Conservation (phyloP, 495 filamentous ascomycete genomes). For the Tuber indicum region DNA sequence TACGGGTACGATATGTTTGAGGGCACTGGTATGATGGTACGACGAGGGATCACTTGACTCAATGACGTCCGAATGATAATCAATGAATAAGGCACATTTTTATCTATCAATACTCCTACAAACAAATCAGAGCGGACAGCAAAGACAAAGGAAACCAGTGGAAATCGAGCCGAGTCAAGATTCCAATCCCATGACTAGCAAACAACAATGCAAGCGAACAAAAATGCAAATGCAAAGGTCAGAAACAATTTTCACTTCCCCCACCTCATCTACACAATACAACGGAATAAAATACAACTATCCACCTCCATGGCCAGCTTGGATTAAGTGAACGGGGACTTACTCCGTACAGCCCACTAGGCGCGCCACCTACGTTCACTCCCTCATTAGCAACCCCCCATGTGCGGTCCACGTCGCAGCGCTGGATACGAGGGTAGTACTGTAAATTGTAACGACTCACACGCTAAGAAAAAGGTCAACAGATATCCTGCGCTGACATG, state of each 20-base stretch:
- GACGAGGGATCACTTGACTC: not conserved
- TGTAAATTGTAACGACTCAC: too few species aligned
- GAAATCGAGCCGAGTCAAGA: not conserved
- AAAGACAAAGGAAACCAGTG: not conserved
- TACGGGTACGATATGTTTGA: too few species aligned
- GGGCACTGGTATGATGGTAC: too few species aligned
- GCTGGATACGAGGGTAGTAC: too few species aligned
- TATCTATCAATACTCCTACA: not conserved
- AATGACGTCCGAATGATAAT: not conserved
- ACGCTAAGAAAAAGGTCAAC: too few species aligned
- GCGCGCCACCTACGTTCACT: slow-evolving; percentile 19
- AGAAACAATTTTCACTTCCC: not conserved
- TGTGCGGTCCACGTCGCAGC: slow-evolving; percentile 35
- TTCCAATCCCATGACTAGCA: not conserved
- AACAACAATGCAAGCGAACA: too few species aligned
- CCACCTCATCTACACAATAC: not conserved
- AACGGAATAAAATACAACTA: not conserved
- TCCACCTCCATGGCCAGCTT: not conserved
- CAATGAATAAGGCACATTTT: not conserved
- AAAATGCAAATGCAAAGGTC: not conserved
- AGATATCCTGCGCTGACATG: too few species aligned
- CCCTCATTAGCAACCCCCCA: slow-evolving; percentile 31
- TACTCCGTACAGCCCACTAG: slow-evolving; percentile 11
- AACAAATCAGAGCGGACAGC: not conserved
- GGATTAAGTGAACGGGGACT: not conserved